Evolutionary conservation across 768 basidiomycete genomes (phyloP).

Genomic region (Hypsizygus marmoreus): DNA sequence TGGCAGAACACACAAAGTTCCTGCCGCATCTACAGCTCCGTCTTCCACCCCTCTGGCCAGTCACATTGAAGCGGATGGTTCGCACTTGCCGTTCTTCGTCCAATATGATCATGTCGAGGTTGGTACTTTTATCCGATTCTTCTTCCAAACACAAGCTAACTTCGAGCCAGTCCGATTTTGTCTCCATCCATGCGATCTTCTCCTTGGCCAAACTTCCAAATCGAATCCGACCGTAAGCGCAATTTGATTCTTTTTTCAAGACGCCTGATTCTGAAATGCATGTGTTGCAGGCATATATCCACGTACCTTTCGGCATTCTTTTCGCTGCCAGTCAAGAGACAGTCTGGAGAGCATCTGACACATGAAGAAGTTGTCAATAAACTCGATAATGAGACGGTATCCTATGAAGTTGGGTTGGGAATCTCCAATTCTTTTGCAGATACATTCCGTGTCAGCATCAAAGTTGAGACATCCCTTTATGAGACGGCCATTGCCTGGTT

Average conservation of each 20-base stretch:
- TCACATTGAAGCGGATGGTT: slow-evolving; percentile 69
- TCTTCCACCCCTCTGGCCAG: slow-evolving; percentile 49
- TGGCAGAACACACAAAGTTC: slow-evolving; percentile 38
- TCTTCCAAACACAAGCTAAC: slow-evolving; percentile 8
- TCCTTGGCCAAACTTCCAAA: slow-evolving; percentile 74
- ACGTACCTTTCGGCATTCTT: slow-evolving; percentile 86
- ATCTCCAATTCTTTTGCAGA: slow-evolving; percentile 71
- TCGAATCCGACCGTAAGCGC: slow-evolving; percentile 71
- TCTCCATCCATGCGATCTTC: slow-evolving; percentile 77
- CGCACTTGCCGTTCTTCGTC: slow-evolving; percentile 80
- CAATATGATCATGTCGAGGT: slow-evolving; percentile 95
- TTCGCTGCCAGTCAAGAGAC: slow-evolving; percentile 75
- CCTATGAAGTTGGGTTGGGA: slow-evolving; percentile 76
- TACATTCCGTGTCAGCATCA: slow-evolving; percentile 71
- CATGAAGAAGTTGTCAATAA: slow-evolving; percentile 92
- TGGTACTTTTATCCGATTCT: slow-evolving; percentile 4
- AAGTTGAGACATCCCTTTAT: slow-evolving; percentile 82
- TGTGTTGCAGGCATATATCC: slow-evolving; percentile 71
- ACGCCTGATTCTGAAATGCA: too few relatives aligned
- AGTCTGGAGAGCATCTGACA: slow-evolving; percentile 66
- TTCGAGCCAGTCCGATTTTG: slow-evolving; percentile 89
- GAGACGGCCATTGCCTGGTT: slow-evolving; percentile 85
- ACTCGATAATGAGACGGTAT: slow-evolving; percentile 89
- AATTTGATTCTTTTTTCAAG: neutral
- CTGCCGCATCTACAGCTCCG: slow-evolving; percentile 25